Evolutionary conservation across 1,284 basidiomycete genomes (phyloP).

Genomic region (Naganishia cerealis): DNA sequence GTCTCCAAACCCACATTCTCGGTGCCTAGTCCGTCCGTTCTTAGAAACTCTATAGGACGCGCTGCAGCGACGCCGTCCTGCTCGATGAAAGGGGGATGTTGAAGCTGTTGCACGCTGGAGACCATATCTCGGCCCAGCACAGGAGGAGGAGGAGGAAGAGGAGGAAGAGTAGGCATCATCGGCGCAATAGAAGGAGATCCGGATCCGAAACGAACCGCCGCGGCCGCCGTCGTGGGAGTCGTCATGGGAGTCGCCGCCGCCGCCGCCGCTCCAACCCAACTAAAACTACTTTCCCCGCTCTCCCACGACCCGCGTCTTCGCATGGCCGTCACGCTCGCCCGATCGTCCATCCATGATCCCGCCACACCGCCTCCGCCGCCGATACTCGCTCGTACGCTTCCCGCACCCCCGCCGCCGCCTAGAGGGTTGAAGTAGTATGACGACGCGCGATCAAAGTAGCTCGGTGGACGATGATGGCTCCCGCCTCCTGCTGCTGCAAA

Average conservation of each 20-base stretch:
- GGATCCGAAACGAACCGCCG: not conserved
- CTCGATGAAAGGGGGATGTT: no score
- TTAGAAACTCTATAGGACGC: no score
- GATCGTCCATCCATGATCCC: conserved; percentile 37
- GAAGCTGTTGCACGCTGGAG: no score
- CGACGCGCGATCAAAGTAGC: conserved; percentile 19
- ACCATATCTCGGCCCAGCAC: no score
- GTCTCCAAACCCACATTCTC: no score
- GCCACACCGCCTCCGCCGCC: not conserved
- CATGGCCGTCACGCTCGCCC: conserved; percentile 44
- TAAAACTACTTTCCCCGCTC: conserved; percentile 46
- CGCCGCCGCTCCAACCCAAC: conserved; percentile 9
- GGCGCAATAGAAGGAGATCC: not conserved
- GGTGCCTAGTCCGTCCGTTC: no score
- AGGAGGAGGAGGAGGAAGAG: not conserved
- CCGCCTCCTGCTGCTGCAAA: not conserved
- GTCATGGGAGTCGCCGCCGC: not conserved
- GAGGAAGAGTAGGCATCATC: not conserved
- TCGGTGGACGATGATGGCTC: not conserved
- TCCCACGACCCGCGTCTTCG: conserved; percentile 43
- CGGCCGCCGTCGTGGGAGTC: not conserved
- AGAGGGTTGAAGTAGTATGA: conserved; percentile 18
- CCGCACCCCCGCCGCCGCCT: not conserved
- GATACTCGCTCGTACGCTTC: not conserved
- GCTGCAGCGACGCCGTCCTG: no score